phyloP scores from a whole-genome alignment of 768 basidiomycete genomes.

The Gautieria morchelliformis region DNA sequence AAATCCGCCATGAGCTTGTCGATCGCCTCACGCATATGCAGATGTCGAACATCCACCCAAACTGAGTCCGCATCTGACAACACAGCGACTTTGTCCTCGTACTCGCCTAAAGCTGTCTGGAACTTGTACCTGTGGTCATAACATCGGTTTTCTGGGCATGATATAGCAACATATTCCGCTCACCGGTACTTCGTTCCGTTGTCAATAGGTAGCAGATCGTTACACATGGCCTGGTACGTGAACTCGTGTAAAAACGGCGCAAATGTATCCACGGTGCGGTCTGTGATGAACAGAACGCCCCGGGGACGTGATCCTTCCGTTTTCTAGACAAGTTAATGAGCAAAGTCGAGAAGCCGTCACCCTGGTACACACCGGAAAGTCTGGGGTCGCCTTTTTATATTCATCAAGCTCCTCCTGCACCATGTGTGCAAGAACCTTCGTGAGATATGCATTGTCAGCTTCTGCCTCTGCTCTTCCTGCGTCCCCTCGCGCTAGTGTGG shows the following conservation, averaged over 20 bases:
- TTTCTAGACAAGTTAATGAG: constrained; percentile 17
- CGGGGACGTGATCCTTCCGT: constrained; percentile 48
- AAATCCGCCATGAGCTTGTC: constrained; percentile 96
- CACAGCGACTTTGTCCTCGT: constrained; percentile 80
- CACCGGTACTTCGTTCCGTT: constrained; percentile 82
- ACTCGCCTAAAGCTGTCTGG: constrained; percentile 75
- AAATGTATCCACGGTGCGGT: constrained; percentile 90
- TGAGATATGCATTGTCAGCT: constrained; percentile 66
- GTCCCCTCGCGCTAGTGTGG: constrained; percentile 66
- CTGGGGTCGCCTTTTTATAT: constrained; percentile 73
- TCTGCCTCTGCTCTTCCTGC: constrained; percentile 59
- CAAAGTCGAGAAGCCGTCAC: constrained; percentile 2
- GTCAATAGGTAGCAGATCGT: constrained; percentile 84
- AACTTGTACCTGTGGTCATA: constrained; percentile 72
- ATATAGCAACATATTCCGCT: constrained; percentile 22
- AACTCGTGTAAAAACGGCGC: constrained; percentile 95
- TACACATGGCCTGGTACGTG: constrained; percentile 98
- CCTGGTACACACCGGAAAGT: constrained; percentile 67
- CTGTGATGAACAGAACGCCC: constrained; percentile 81
- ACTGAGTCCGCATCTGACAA: constrained; percentile 83
- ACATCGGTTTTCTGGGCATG: neutral
- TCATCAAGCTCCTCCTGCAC: constrained; percentile 82
- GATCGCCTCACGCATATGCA: constrained; percentile 98
- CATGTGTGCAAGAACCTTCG: constrained; percentile 76
- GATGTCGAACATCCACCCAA: constrained; percentile 88